phyloP scores from a whole-genome alignment of 129 eudicot species.

The Calendula officinalis region DNA sequence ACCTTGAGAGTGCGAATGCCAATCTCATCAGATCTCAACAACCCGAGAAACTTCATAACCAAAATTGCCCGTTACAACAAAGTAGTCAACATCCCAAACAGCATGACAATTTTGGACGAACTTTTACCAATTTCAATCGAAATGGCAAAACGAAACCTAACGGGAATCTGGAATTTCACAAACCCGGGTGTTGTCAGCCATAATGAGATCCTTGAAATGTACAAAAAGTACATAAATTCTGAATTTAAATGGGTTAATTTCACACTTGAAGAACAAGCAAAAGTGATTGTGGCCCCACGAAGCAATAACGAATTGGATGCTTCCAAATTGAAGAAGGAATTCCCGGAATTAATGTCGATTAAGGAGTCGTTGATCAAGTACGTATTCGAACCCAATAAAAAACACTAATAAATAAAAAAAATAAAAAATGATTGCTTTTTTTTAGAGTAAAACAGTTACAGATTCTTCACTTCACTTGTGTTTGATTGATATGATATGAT shows the following conservation, averaged over 20 bases:
- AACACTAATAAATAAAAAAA: slow-evolving; percentile 51
- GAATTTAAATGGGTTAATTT: slow-evolving; percentile 69
- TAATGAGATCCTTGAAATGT: slow-evolving; percentile 89
- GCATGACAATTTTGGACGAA: slow-evolving; percentile 97
- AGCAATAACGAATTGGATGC: slow-evolving; percentile 95
- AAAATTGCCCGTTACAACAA: slow-evolving; percentile 77
- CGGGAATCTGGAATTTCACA: slow-evolving; percentile 92
- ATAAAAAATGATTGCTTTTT: slow-evolving; percentile 11
- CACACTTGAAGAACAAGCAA: slow-evolving; percentile 92
- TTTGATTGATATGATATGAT: not conserved
- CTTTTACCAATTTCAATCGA: slow-evolving; percentile 88
- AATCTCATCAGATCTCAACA: slow-evolving; percentile 67
- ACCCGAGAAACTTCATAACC: slow-evolving; percentile 98
- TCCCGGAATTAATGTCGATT: slow-evolving; percentile 80
- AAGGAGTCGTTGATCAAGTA: slow-evolving; percentile 94
- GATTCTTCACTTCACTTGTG: slow-evolving; percentile 4
- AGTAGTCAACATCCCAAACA: slow-evolving; percentile 95
- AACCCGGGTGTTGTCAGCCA: slow-evolving; percentile 96
- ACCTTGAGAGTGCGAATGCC: slow-evolving; percentile 76
- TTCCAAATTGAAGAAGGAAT: slow-evolving; percentile 78
- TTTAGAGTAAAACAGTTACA: slow-evolving; percentile 6
- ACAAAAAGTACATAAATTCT: slow-evolving; percentile 76
- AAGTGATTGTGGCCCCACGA: slow-evolving; percentile 85
- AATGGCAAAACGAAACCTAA: slow-evolving; percentile 90
- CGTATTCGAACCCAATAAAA: slow-evolving; percentile 92